Evolutionary conservation across 2,329 filamentous ascomycete species (phyloP), one percentile per base, ranked within the genome.

Genomic region (Immersiporthe knoxdaviesiana): DNA sequence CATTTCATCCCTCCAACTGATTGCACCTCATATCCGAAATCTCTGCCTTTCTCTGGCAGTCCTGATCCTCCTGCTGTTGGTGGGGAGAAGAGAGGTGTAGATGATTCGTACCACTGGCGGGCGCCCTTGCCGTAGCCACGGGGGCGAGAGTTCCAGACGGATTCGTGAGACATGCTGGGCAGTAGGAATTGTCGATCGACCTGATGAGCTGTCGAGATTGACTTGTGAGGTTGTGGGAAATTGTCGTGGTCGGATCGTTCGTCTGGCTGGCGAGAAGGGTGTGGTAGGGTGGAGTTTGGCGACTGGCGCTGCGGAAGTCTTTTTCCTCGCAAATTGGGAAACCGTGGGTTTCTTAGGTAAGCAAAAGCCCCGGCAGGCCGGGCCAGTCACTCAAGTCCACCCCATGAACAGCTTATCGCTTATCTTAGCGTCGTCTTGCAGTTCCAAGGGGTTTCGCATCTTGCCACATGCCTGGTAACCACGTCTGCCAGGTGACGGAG

Each of bases 61-160:
- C 35, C 60, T 61, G 35, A 62, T 63, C 66, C 66, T 63, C n/a
- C 35, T 60, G 30, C 16, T 32, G 16, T 27, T n/a, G n/a, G n/a
- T n/a, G n/a, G n/a, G n/a, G n/a, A n/a, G n/a, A n/a, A n/a, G n/a
- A n/a, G 18, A 30, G 67, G 66, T 65, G 60, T 39, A 32, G 67
- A 54, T 67, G 67, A 54, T 67, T 86, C 92, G 83, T 94, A 97
- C 94, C 94, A 97, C 82, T 86, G 84, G 84, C 94, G 92, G 84
- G 92, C 87, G 86, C 95, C 95, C 91, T 97, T 97, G 88, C 95
- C 95, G 90, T 97, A 97, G 84, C 84, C 93, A 85, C 94, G 92
- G 81, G 96, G 96, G 84, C 96, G 94, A 81, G 94, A 97, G 91
- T 97, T 97, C 94, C 95, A 99, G 87, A 98, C 94, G 82, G 92